These are phyloP conservation scores for Ophiostoma australiae DNA, from an alignment of 2,329 filamentous ascomycete species.

Conservation along the genomic window DNA sequence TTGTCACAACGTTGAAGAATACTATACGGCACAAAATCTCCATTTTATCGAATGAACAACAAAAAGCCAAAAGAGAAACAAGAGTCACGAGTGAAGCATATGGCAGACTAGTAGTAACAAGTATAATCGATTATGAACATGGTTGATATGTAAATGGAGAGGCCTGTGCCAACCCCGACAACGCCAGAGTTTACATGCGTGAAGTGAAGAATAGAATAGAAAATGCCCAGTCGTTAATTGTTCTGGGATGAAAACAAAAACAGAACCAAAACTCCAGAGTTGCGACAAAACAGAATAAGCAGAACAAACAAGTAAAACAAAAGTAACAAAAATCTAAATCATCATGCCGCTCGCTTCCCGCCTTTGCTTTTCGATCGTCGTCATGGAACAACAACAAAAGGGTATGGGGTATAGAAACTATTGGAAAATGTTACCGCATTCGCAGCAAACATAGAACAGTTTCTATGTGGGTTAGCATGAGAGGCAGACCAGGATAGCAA, in stretches of 20 bases:
- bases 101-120: neutral
- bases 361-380: slow-evolving; percentile 13
- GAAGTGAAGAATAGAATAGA: no score
- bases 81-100: neutral
- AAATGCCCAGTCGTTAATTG: neutral
- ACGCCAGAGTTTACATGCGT: neutral
- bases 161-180: neutral
- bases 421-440: slow-evolving; percentile 82
- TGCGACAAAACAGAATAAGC: neutral
- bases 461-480: slow-evolving; percentile 50
- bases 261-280: slow-evolving; percentile 17
- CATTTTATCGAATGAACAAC: neutral
- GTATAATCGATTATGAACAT: neutral
- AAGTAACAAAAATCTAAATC: neutral
- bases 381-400: neutral
- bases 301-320: neutral
- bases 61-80: neutral
- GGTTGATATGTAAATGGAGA: neutral
- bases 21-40: neutral
- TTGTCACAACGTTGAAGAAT: neutral
- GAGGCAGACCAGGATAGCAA: neutral
- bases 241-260: neutral
- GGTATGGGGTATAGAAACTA: slow-evolving; percentile 32
- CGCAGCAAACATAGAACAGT: slow-evolving; percentile 91
- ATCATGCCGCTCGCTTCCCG: slow-evolving; percentile 7